Conservation (phyloP, 495 filamentous ascomycete genomes). For the Thermochaetoides thermophila region DNA sequence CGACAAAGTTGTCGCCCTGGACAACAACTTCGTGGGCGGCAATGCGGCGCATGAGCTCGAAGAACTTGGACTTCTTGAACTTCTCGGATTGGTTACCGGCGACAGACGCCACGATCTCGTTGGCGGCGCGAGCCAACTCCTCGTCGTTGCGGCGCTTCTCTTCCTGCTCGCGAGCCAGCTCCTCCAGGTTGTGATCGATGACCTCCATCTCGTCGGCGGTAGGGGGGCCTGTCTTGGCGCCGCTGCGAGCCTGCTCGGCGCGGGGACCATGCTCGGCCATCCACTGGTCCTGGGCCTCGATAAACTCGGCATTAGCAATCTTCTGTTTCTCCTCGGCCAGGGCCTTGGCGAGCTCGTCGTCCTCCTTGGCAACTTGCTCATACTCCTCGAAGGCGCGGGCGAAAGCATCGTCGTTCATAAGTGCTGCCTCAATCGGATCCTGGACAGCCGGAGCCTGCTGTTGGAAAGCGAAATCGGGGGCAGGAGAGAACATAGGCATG, state of each 20-base stretch:
- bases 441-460: neutral
- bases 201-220: constrained; percentile 10
- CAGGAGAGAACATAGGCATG: constrained; percentile 1
- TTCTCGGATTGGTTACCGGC: constrained; percentile 24
- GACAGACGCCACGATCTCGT: constrained; percentile 24
- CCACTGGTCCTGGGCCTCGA: constrained; percentile 15
- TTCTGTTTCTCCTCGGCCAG: constrained; percentile 6
- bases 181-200: constrained; percentile 7
- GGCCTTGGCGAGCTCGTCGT: constrained; percentile 12
- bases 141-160: constrained; percentile 9
- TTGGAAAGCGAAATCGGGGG: neutral
- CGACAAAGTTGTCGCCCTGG: constrained; percentile 23
- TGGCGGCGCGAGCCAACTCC: constrained; percentile 25
- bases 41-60: constrained; percentile 29
- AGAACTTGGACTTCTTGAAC: constrained; percentile 30
- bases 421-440: too few relatives aligned
- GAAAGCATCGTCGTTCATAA: constrained; percentile 17
- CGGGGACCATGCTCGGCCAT: constrained; percentile 18
- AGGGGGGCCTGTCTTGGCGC: constrained; percentile 1
- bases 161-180: constrained; percentile 11
- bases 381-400: constrained; percentile 16
- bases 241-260: constrained; percentile 3
- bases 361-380: constrained; percentile 8
- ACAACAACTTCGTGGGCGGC: constrained; percentile 25
- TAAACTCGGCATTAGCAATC: constrained; percentile 6